Evolutionary conservation across 1,284 basidiomycete species (phyloP), one percentile per base, ranked within the genome.

Genomic region (Macrocystidia cucumis): DNA sequence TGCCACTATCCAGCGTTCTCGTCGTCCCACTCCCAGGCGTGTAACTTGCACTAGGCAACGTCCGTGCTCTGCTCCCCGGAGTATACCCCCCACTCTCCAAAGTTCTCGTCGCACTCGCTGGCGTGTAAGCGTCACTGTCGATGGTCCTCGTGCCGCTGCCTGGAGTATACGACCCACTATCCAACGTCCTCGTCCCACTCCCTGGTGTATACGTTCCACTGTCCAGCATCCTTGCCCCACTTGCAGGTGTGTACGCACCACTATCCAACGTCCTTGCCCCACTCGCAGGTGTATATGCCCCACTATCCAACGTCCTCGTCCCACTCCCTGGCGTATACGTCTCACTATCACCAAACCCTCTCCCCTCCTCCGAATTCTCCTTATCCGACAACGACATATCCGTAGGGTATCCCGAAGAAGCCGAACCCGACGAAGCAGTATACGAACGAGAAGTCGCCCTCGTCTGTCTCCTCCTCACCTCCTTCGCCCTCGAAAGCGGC

Each of bases 401-500:
- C 3, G 43, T 51, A 40, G 45, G 41, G 38, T 56, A 58, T 4
- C 56, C 57, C 7, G 65, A 61, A 1, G 68, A 64, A 31, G 57
- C 52, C 9, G 60, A 55, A 17, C 57, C 49, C 4, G 56, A 57
- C n/a, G n/a, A n/a, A n/a, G 65, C 61, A 1, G 68, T 63, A 31
- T 57, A 52, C 9, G 60, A 55, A 17, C 57, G 49, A 3, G 56
- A 57, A 12, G 50, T 61, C 8, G 61, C 53, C 9, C 67, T 59
- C 3, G 68, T 65, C 3, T 59, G 59, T 20, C 75, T 62, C 35
- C 81, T 61, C 32, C 77, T 59, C 5, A 85, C 65, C 23, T 68
- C 81, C 5, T 72, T 57, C 1, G 73, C 69, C 17, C 82, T 65
- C 5, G 74, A 72, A 14, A 86, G 55, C 2, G 62, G 53, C 3